Base-by-base conservation (phyloP, 441 rosid genomes). In the Erodium chrysanthum region DNA sequence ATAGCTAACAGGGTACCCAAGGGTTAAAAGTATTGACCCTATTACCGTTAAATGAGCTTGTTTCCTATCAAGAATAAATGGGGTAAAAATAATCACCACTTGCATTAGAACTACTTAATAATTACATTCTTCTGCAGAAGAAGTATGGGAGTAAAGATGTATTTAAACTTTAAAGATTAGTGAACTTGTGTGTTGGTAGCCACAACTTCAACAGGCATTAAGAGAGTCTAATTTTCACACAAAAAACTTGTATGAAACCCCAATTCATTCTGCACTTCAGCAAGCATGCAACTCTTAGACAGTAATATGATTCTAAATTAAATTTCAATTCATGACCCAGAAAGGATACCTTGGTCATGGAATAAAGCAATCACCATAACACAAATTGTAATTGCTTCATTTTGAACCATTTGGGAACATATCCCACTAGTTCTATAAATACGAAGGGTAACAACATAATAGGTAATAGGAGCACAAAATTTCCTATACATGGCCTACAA, bases 281-380 rank as follows among this genome's bases (percentile, higher is more conserved):
- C 35, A 60, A 60, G 64, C 29, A 60, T 60, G 64, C 64, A 64
- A 60, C 37, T 25, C 62, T 65, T 27, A 48, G 25, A 56, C n/a
- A 7, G 46, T 46, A 65, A 2, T 31, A 6, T 37, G 7, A 7
- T 9, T 14, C 6, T 27, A 7, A 61, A 17, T 23, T 9, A 46
- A 29, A 69, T 33, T 48, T 37, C 15, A 48, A 33, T 42, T 48
- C 62, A 44, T 42, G 11, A 61, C 50, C 48, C 33, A 35, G 5
- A 25, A 60, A 60, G 35, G 27, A 52, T 17, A 52, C 11, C 22
- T 6, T 17, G 23, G 12, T 37, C 10, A 37, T 52, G 59, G 18
- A 52, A 52, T 7, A 52, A 52, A 52, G 5, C 23, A 18, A 52
- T 17, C 59, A 17, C 9, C 59, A 52, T 15, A 17, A 52, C 9